Percentiles rank a stretch among this genome's conserved stretches.
These are phyloP conservation scores for Trichoderma pleuroti DNA, from an alignment of 2,329 filamentous ascomycete genomes.

Conservation along the genomic window DNA sequence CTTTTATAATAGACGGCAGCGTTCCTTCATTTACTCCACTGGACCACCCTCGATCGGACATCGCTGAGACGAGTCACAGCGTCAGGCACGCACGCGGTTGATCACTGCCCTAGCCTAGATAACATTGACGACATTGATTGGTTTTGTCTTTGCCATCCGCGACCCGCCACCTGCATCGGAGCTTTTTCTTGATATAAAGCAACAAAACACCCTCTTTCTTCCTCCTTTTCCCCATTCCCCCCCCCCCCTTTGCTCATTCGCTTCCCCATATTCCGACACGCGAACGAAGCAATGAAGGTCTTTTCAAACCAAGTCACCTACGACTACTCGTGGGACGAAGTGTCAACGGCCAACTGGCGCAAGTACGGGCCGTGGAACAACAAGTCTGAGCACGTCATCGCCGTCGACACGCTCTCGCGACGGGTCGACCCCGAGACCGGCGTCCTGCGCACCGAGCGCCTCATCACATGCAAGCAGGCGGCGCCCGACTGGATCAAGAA, in stretches of 20 bases:
- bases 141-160: constrained; percentile 16
- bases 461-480: constrained; percentile 59
- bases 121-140: constrained; percentile 16
- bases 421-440: constrained; percentile 53
- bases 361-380: constrained; percentile 99
- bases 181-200: constrained; percentile 15
- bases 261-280: not conserved
- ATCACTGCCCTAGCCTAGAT: constrained; percentile 15
- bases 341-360: constrained; percentile 95
- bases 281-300: constrained; percentile 71
- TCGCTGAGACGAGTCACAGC: constrained; percentile 1
- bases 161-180: constrained; percentile 19
- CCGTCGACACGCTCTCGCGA: constrained; percentile 87
- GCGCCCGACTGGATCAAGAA: constrained; percentile 77
- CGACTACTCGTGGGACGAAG: constrained; percentile 98
- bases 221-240: not conserved
- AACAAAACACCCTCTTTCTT: not conserved
- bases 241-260: not conserved
- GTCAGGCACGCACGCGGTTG: constrained; percentile 14
- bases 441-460: constrained; percentile 59
- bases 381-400: constrained; percentile 93
- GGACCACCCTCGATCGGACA: not conserved
- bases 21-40: not conserved
- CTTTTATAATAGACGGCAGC: not conserved
- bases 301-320: constrained; percentile 88